Evolutionary conservation across 352 stramenopile genomes (phyloP), one percentile per base, ranked within the genome.

Genomic region (Peronospora farinosa): DNA sequence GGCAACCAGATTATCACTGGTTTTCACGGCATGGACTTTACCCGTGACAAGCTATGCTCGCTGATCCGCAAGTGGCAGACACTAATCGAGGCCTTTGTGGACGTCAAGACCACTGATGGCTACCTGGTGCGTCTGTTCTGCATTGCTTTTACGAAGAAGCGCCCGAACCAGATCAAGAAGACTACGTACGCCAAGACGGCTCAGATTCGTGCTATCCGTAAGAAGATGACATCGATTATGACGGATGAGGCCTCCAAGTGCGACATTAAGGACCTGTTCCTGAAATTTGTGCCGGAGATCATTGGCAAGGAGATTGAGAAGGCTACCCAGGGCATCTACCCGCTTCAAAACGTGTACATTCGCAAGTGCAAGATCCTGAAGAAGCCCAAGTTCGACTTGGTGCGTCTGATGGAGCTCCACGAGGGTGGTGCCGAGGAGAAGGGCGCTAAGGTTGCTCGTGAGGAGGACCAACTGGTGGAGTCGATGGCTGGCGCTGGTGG

Each of bases 301-400:
- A 98, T 99, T 58, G 96, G 95, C 57, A 95, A 98, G 65, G 88
- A 98, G 62, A 99, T 99, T 65, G 94, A 98, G 60, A 97, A 97
- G 77, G 86, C 93, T 50, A 97, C 89, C 37, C 91, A 97, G 64
- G 81, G 85, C 65, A 98, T 99, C 77, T 99, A 98, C 90, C 97
- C 97, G 45, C 84, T 99, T 55, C 97, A 99, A 82, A 97, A 99
- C 74, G 91, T 97, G 51, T 98, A 95, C 88, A 97, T 99, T 72
- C 94, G 97, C 61, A 99, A 99, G 92, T 97, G 98, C 57, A 99
- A 99, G 94, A 96, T 99, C 43, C 85, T 99, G 32, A 99, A 99
- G 92, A 98, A 98, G 87, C 97, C 97, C 46, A 99, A 99, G 87
- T 99, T 99, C 69, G 97, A 99, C 87, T 73, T 99, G 35, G 95